Conservation (phyloP, 176 grass and related monocot genomes). For the Aegilops umbellulata region DNA sequence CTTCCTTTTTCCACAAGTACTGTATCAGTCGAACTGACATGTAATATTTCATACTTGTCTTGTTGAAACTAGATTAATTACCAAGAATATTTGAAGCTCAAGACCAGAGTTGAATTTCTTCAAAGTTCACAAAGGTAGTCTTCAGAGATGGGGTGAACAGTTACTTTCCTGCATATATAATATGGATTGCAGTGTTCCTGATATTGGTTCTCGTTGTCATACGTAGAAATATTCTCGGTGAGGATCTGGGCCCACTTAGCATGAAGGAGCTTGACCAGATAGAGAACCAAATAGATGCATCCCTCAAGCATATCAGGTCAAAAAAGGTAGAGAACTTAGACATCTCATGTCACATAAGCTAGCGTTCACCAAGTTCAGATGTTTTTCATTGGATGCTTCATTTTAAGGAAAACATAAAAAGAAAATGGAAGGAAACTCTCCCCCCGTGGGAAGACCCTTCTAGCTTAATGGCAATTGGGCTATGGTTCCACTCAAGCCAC, state of each 20-base stretch:
- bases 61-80: conserved; percentile 61
- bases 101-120: conserved; percentile 71
- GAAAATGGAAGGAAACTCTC: background rate
- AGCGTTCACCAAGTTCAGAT: conserved; percentile 5
- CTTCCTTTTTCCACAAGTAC: background rate
- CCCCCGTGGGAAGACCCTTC: background rate
- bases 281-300: conserved; percentile 75
- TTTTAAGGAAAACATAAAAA: background rate
- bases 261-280: conserved; percentile 80
- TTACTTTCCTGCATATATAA: background rate
- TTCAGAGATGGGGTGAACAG: background rate
- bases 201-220: background rate
- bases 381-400: background rate
- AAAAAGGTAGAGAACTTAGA: conserved; percentile 53
- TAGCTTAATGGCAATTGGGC: background rate
- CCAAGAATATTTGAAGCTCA: conserved; percentile 86
- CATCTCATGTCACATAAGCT: background rate
- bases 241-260: conserved; percentile 73
- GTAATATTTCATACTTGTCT: background rate
- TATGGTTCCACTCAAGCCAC: background rate
- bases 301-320: conserved; percentile 69
- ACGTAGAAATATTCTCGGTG: conserved; percentile 86
- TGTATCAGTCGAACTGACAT: background rate
- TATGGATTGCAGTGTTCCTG: background rate
- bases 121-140: conserved; percentile 79